phyloP scores from a whole-genome alignment of 345 rosid species.

The Eucalyptus regnans region DNA sequence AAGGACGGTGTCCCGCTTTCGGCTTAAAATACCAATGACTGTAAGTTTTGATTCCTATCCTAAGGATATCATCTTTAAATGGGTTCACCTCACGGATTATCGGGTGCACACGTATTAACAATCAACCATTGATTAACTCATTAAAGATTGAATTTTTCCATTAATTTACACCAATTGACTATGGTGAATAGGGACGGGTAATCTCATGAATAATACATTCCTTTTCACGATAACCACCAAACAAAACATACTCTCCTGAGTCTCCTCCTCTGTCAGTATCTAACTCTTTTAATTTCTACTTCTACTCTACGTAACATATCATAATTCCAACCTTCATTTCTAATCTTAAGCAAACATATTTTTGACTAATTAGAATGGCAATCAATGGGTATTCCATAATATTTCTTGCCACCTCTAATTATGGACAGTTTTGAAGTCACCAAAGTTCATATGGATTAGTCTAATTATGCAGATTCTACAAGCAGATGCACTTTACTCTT shows the following conservation, averaged over 20 bases:
- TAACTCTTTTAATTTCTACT: no score
- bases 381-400: no score
- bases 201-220: neutral
- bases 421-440: neutral
- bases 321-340: no score
- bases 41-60: neutral
- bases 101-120: neutral
- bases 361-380: no score
- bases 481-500: neutral
- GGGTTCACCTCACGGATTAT: neutral
- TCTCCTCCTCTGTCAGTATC: no score
- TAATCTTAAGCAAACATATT: no score
- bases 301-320: no score
- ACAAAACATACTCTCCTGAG: neutral
- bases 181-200: neutral
- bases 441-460: neutral
- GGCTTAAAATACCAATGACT: neutral
- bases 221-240: neutral
- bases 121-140: neutral
- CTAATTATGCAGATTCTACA: neutral
- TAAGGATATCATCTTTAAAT: neutral
- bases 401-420: no score
- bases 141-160: neutral
- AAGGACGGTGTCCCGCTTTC: rapidly evolving
- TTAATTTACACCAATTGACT: neutral